Conservation (phyloP, 306 rosid genomes). For the Acacia acuminata region DNA sequence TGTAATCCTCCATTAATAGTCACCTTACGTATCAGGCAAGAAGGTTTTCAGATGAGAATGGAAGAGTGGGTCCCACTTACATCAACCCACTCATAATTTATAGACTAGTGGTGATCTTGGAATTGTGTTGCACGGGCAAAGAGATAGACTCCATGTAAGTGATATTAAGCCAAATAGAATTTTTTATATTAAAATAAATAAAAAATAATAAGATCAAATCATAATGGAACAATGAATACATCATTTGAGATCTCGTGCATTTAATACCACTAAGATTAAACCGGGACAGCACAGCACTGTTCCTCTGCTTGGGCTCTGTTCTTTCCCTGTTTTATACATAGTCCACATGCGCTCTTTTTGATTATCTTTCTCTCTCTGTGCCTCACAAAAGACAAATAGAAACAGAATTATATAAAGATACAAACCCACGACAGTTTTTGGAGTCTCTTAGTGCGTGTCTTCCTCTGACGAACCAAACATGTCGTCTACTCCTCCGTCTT, state of each 20-base stretch:
- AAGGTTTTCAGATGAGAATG: neutral
- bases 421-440: constrained; percentile 33
- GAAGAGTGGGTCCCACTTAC: neutral
- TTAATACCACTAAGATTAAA: neutral
- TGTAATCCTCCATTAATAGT: neutral
- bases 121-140: neutral
- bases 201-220: neutral
- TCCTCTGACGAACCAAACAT: constrained; percentile 46
- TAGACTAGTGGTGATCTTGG: neutral
- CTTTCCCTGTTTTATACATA: constrained; percentile 36
- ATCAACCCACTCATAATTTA: neutral
- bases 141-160: neutral
- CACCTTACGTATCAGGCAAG: neutral
- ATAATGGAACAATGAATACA: neutral
- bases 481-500: constrained; percentile 41
- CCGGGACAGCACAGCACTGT: neutral
- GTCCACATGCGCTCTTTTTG: constrained; percentile 21
- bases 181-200: neutral
- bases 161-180: neutral
- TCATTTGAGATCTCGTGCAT: neutral
- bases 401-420: constrained; percentile 27
- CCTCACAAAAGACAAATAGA: constrained; percentile 28
- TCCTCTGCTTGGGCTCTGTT: constrained; percentile 35
- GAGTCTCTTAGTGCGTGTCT: constrained; percentile 1
- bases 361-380: constrained; percentile 36